Evolutionary conservation across 176 grass and related monocot genomes (phyloP).

Genomic region (Echinochloa phyllopogon): DNA sequence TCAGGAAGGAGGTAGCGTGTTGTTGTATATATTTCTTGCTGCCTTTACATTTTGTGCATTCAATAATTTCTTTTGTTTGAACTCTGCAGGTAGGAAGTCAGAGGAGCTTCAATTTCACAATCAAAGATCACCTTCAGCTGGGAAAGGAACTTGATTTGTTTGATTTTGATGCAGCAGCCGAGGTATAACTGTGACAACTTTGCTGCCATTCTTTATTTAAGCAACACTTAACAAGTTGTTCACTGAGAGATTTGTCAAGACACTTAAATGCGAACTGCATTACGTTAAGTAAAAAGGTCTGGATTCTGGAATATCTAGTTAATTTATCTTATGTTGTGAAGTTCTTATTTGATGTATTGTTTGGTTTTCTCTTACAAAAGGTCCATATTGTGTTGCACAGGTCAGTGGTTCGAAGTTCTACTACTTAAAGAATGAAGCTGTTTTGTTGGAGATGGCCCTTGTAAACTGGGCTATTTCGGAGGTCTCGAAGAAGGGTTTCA

Average conservation of each 20-base stretch:
- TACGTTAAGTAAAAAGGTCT: not conserved
- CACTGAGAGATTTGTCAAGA: not conserved
- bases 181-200: constrained; percentile 56
- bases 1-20: constrained; percentile 73
- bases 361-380: constrained; percentile 24
- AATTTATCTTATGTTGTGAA: constrained; percentile 4
- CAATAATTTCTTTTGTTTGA: constrained; percentile 40
- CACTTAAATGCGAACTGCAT: not conserved
- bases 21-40: constrained; percentile 23
- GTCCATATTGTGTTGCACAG: constrained; percentile 44
- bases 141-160: constrained; percentile 94
- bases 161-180: constrained; percentile 94
- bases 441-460: constrained; percentile 89
- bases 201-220: not conserved
- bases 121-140: constrained; percentile 91
- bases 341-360: constrained; percentile 17
- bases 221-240: constrained; percentile 18
- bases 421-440: constrained; percentile 98
- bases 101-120: constrained; percentile 73
- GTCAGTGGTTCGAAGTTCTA: constrained; percentile 98
- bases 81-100: constrained; percentile 71
- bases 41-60: constrained; percentile 1
- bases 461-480: constrained; percentile 85
- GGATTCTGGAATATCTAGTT: not conserved
- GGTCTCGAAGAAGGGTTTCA: constrained; percentile 91